Evolutionary conservation across 2,329 filamentous ascomycete genomes (phyloP).

Genomic region (Cladorrhinum sp.): DNA sequence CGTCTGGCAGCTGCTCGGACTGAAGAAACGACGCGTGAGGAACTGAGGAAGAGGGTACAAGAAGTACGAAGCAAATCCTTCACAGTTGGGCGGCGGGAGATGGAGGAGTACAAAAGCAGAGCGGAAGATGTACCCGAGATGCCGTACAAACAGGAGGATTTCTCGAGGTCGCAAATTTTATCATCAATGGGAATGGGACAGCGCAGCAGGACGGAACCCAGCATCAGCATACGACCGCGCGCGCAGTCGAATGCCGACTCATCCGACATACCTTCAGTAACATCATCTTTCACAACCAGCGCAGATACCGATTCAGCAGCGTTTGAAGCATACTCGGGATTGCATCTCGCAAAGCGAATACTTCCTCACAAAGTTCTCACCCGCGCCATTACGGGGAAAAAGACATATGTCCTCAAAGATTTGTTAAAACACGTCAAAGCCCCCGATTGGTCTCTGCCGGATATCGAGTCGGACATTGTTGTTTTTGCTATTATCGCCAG

Average conservation of each 20-base stretch:
- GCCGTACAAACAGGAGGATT: constrained; percentile 48
- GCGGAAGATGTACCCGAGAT: constrained; percentile 53
- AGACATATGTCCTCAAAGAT: constrained; percentile 73
- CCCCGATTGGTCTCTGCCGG: constrained; percentile 77
- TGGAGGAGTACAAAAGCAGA: constrained; percentile 57
- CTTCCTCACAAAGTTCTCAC: constrained; percentile 78
- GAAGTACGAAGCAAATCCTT: constrained; percentile 55
- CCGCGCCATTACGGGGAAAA: constrained; percentile 74
- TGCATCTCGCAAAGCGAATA: constrained; percentile 79
- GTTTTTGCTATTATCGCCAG: constrained; percentile 83
- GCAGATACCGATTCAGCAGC: constrained; percentile 36
- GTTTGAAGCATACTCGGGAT: constrained; percentile 82
- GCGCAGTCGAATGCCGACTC: constrained; percentile 20
- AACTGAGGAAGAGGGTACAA: constrained; percentile 52
- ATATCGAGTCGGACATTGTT: constrained; percentile 83
- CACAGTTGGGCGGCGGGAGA: constrained; percentile 53
- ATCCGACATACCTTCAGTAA: constrained; percentile 22
- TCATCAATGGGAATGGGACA: constrained; percentile 34
- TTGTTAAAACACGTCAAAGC: constrained; percentile 77
- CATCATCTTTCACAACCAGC: constrained; percentile 11
- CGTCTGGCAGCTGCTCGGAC: constrained; percentile 69
- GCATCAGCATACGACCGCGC: constrained; percentile 28
- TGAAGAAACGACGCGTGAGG: constrained; percentile 50
- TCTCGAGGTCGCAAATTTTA: constrained; percentile 62
- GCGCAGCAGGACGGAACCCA: constrained; percentile 45